Base-by-base conservation (phyloP, 306 rosid species). In the Acacia melanoxylon region DNA sequence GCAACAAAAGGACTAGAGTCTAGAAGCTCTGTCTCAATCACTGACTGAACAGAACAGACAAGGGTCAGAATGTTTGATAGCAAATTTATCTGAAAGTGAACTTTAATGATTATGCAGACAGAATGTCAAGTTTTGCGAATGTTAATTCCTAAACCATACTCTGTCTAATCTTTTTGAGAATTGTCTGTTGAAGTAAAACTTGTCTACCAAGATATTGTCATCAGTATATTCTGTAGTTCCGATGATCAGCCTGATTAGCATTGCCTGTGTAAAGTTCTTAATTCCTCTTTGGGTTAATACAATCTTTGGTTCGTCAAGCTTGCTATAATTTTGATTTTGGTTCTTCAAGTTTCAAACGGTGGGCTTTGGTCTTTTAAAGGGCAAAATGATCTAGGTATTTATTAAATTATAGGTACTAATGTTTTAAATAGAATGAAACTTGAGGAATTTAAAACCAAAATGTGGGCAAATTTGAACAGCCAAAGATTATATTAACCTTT, bases 1-100 rank as follows among this genome's bases (percentile, higher is more conserved):
- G 94, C 84, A 90, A 73, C 93, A 93, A 93, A 89, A 93, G 91
- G 88, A 89, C 91, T 79, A 91, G 97, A 85, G 91, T 87, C 85
- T 88, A 86, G 84, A 82, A 83, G 82, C 86, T 86, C 72, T 31
- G 78, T 76, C 52, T 54, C n/a, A 75, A 35, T 75, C 51, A 83
- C 41, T 37, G 41, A 37, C 5, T 37, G 8, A 74, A 86, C 81
- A 84, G 62, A 56, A 52, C 80, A 80, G 86, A 81, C 87, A 81
- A 74, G 85, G 81, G 82, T 86, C 79, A 87, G 80, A 80, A 81
- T 85, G 88, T 83, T 78, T 85, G 85, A 82, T 85, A 81, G 83
- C 85, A 82, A 86, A 88, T 91, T 85, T 79, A 17, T 35, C 40
- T 35, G 40, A 61, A 83, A 83, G 82, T 76, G 90, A 86, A 88